Evolutionary conservation across 805 yeast species (phyloP).

Genomic region (Millerozyma miso): DNA sequence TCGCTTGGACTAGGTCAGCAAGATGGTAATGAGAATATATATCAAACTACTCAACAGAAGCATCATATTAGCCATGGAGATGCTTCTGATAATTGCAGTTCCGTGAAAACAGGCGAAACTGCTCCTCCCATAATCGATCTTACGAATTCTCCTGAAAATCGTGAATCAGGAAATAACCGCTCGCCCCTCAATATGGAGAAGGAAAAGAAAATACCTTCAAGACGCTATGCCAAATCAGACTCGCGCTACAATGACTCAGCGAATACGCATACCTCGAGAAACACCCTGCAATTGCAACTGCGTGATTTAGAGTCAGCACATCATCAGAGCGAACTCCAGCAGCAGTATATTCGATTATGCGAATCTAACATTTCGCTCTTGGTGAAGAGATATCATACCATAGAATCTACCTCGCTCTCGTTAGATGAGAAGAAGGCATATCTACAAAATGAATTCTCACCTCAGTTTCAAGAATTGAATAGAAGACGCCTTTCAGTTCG

Average conservation of each 20-base stretch:
- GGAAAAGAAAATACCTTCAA: not conserved
- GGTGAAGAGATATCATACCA: conserved; percentile 24
- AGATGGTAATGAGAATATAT: not conserved
- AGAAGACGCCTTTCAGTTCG: conserved; percentile 4
- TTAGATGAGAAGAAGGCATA: conserved; percentile 31
- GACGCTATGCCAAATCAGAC: not conserved
- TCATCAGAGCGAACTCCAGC: conserved; percentile 9
- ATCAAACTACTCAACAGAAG: too few species aligned
- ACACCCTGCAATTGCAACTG: not conserved
- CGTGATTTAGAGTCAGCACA: not conserved
- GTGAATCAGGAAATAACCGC: not conserved
- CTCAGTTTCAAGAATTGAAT: conserved; percentile 16
- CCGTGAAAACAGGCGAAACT: not conserved
- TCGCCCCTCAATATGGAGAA: not conserved
- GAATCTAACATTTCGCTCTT: conserved; percentile 26
- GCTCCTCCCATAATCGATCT: not conserved
- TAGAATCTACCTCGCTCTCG: conserved; percentile 36
- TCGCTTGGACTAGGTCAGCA: not conserved
- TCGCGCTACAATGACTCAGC: not conserved
- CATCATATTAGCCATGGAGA: not conserved
- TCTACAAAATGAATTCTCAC: conserved; percentile 20
- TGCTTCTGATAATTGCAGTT: not conserved
- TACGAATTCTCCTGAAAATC: not conserved
- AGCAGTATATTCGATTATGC: conserved; percentile 19
- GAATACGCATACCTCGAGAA: not conserved